Evolutionary conservation across 2,329 filamentous ascomycete genomes (phyloP), one percentile per base, ranked within the genome.

Genomic region (Xylariaceae sp.): DNA sequence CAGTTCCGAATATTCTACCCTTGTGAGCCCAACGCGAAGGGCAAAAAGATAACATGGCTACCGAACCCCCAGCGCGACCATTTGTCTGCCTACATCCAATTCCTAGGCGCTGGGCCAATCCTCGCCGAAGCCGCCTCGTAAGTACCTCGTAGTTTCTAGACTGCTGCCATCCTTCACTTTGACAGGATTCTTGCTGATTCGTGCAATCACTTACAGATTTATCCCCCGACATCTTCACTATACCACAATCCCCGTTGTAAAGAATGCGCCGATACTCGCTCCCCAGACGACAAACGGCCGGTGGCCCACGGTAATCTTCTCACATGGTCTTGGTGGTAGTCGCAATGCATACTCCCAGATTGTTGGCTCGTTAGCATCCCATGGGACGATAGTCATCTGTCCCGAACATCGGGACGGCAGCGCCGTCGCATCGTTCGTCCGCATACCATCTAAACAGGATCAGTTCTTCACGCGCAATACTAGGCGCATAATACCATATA

Each of bases 301-400:
- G 72, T 94, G 89, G 87, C 90, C 90, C 0, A 87, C 90, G 0
- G 84, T 90, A 74, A 76, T 96, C 56, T 95, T 96, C 71, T 94
- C 89, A 1, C 90, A 96, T 66, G 90, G 90, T 1, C 76, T 96
- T 1, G 90, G 88, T 36, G 90, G 90, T 36, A 86, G 83, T 54
- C 81, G 89, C 59, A 94, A 94, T 63, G 84, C 89, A 11, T 96
- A 96, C 72, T 93, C 89, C n/a, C 87, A 92, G 64, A 73, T 95
- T 19, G 86, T 81, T 16, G 88, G 88, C 14, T 89, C 88, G 0
- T 73, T 96, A 28, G 88, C 90, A 5, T 90, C 88, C 17, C 86
- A 94, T 63, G 90, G 90, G 39, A 77, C 92, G 18, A 83, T 94
- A 7, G 89, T 95, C 2, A 74, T 93, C 48, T 90, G 89, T 51